These are phyloP conservation scores for Mycena sanguinolenta DNA, from an alignment of 768 basidiomycete species.

Conservation along the genomic window DNA sequence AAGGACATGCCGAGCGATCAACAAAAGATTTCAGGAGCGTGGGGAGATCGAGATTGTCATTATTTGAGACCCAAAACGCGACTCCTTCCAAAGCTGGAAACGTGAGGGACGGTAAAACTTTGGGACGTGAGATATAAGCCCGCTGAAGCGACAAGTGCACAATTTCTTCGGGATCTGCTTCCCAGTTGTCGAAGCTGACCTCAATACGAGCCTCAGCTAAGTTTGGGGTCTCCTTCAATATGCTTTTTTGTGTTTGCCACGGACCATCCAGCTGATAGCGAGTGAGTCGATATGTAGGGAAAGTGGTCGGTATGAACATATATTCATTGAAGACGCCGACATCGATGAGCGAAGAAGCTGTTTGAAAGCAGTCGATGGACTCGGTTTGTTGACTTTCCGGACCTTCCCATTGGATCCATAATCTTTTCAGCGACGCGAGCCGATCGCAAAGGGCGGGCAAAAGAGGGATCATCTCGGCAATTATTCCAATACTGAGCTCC, in stretches of 20 bases:
- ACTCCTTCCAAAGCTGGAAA: neutral
- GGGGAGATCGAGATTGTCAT: neutral
- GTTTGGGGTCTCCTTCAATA: constrained; percentile 1
- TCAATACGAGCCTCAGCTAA: constrained; percentile 7
- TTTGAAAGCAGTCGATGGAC: constrained; percentile 5
- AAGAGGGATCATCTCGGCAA: neutral
- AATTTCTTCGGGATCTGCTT: too few relatives aligned
- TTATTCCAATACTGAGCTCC: neutral
- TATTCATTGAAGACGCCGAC: neutral
- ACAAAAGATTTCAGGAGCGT: neutral
- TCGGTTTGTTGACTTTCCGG: neutral
- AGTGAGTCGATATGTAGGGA: constrained; percentile 3
- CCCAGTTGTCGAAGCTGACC: neutral
- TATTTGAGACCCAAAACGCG: neutral
- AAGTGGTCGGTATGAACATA: neutral
- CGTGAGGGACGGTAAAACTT: neutral
- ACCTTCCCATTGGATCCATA: constrained; percentile 5
- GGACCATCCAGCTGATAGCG: constrained; percentile 4
- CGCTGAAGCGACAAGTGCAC: neutral
- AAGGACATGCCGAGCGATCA: neutral
- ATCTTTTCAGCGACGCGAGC: neutral
- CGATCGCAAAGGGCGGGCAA: neutral
- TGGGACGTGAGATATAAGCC: neutral
- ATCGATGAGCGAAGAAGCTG: constrained; percentile 1
- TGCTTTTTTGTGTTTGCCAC: neutral